Evolutionary conservation across 2,329 filamentous ascomycete species (phyloP).

Genomic region (Lecanosticta acicola): DNA sequence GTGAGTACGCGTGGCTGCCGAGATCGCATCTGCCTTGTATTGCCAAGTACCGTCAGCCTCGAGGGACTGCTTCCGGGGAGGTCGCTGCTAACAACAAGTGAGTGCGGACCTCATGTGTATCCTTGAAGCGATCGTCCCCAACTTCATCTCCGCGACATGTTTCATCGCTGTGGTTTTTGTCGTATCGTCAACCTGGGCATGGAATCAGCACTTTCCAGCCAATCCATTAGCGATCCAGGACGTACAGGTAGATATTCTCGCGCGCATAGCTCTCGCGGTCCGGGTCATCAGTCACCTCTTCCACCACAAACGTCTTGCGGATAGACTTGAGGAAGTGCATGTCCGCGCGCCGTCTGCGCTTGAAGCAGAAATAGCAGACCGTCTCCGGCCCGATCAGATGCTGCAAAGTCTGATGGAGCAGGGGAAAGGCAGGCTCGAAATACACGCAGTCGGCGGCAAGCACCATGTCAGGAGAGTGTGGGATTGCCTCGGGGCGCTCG

Average conservation of each 20-base stretch:
- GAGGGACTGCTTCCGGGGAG: no score
- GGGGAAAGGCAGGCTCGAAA: conserved; percentile 89
- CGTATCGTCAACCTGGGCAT: conserved; percentile 19
- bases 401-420: conserved; percentile 71
- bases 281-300: conserved; percentile 45
- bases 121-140: no score
- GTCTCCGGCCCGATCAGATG: conserved; percentile 62
- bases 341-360: conserved; percentile 73
- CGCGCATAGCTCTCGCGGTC: conserved; percentile 42
- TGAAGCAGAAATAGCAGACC: conserved; percentile 87
- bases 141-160: no score
- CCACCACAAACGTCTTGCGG: conserved; percentile 17
- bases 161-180: conserved; percentile 18
- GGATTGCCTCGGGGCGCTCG: conserved; percentile 36
- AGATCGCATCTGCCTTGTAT: no score
- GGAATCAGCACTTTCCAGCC: background rate
- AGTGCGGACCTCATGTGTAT: no score
- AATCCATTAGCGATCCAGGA: background rate
- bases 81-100: no score
- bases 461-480: conserved; percentile 59
- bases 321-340: conserved; percentile 49
- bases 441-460: conserved; percentile 97
- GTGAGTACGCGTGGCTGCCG: no score
- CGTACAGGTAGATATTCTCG: conserved; percentile 49
- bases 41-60: no score